Conservation (phyloP, 2,329 filamentous ascomycete species). For the Calcarisporium arbuscula region DNA sequence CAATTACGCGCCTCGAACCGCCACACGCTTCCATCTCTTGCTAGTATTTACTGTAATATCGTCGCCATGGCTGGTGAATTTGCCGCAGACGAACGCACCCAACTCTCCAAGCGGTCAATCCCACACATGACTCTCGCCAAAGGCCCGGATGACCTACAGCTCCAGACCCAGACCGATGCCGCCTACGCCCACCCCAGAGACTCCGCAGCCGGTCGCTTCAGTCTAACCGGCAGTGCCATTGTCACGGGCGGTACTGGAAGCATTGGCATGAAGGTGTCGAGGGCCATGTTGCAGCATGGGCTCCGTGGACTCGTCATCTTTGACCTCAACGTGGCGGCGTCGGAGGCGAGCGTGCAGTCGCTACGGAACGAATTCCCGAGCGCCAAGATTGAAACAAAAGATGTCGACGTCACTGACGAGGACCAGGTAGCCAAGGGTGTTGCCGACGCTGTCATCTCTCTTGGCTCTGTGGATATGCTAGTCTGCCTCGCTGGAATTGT, state of each 20-base stretch:
- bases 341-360: constrained; percentile 10
- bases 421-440: constrained; percentile 10
- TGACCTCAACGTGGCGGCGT: constrained; percentile 44
- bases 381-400: constrained; percentile 6
- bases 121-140: constrained; percentile 19
- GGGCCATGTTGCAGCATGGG: constrained; percentile 64
- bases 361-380: constrained; percentile 15
- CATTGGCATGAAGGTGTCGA: constrained; percentile 41
- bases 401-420: constrained; percentile 16
- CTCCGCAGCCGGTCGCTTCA: constrained; percentile 21
- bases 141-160: constrained; percentile 2
- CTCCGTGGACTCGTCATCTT: constrained; percentile 52
- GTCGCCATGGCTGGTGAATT: no score
- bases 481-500: constrained; percentile 54
- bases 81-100: constrained; percentile 11
- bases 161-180: not conserved
- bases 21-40: no score
- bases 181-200: constrained; percentile 5
- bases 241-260: constrained; percentile 44
- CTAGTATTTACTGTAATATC: no score
- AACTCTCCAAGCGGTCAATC: constrained; percentile 17
- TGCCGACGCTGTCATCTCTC: not conserved
- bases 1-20: no score
- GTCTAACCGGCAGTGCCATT: constrained; percentile 22
- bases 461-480: constrained; percentile 17